Percentiles rank a stretch among this genome's conserved stretches.
phyloP scores from a whole-genome alignment of 768 basidiomycete species.

The Podaxis sp. region DNA sequence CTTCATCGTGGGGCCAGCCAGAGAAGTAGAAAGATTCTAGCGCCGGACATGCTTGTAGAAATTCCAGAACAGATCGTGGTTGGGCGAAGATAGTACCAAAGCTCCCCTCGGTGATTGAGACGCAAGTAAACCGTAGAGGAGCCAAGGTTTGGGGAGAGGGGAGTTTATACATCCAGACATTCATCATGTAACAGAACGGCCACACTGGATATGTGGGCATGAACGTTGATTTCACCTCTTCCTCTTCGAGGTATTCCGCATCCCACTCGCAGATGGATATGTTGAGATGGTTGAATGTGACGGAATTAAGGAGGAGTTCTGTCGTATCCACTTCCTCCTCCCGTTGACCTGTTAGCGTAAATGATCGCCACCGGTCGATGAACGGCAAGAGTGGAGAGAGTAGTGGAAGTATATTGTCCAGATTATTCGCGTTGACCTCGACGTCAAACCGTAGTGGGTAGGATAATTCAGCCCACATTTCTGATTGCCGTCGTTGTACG shows the following conservation, averaged over 20 bases:
- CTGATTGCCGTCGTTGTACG: constrained; percentile 40
- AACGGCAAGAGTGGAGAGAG: constrained; percentile 61
- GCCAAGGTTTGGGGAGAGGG: constrained; percentile 44
- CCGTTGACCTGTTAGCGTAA: constrained; percentile 43
- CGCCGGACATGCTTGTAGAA: constrained; percentile 60
- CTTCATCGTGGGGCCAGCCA: constrained; percentile 48
- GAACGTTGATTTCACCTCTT: constrained; percentile 31
- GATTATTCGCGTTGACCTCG: constrained; percentile 44
- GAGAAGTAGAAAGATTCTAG: constrained; percentile 59
- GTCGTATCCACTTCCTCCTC: constrained; percentile 32
- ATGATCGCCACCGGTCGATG: constrained; percentile 58
- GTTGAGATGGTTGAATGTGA: constrained; percentile 35
- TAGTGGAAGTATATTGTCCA: constrained; percentile 58
- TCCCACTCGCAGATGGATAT: constrained; percentile 37
- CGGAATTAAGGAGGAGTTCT: constrained; percentile 24
- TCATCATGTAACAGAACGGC: constrained; percentile 39
- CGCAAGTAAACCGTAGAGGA: constrained; percentile 54
- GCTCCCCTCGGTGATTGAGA: constrained; percentile 55
- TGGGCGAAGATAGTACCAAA: constrained; percentile 37
- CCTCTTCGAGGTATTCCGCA: constrained; percentile 30
- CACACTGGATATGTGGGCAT: constrained; percentile 30
- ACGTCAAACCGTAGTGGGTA: constrained; percentile 55
- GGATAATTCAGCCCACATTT: constrained; percentile 55
- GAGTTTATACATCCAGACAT: constrained; percentile 47
- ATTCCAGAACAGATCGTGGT: constrained; percentile 53